Percentiles rank a stretch among this genome's conserved stretches.
phyloP scores from a whole-genome alignment of 2,329 filamentous ascomycete genomes.

The Hypomyces perniciosus region DNA sequence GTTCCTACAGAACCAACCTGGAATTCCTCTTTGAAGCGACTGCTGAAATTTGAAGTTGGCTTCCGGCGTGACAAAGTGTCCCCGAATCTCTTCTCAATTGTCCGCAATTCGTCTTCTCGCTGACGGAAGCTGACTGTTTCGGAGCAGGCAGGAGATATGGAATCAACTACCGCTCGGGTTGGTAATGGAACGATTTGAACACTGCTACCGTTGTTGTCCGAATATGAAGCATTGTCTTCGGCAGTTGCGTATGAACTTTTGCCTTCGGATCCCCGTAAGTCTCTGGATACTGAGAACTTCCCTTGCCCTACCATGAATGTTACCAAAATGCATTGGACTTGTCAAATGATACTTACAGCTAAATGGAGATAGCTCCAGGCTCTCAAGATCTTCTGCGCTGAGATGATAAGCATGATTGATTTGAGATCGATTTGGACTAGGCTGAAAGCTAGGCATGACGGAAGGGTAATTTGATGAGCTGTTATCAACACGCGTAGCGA shows the following conservation, averaged over 20 bases:
- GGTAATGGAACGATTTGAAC: conserved; percentile 1
- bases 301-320: conserved; percentile 18
- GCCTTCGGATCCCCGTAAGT: conserved; percentile 18
- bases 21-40: conserved; percentile 39
- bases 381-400: conserved; percentile 27
- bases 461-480: conserved; percentile 31
- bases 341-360: conserved; percentile 21
- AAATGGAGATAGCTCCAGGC: conserved; percentile 30
- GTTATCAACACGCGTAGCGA: conserved; percentile 4
- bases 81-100: conserved; percentile 37
- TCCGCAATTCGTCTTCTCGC: conserved; percentile 33
- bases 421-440: conserved; percentile 25
- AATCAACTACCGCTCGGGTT: conserved; percentile 10
- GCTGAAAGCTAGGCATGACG: conserved; percentile 26
- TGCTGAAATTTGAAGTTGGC: conserved; percentile 24
- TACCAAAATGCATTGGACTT: neutral
- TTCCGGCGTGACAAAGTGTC: conserved; percentile 27
- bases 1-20: neutral
- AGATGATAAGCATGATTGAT: conserved; percentile 22
- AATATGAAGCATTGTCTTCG: conserved; percentile 13
- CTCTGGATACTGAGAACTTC: conserved; percentile 14
- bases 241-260: conserved; percentile 23
- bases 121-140: conserved; percentile 33
- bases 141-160: conserved; percentile 19
- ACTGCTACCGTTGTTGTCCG: conserved; percentile 4